Percentiles rank a stretch among this genome's conserved stretches.
These are phyloP conservation scores for Flaveria trinervia DNA, from an alignment of 129 eudicot genomes.

Conservation along the genomic window DNA sequence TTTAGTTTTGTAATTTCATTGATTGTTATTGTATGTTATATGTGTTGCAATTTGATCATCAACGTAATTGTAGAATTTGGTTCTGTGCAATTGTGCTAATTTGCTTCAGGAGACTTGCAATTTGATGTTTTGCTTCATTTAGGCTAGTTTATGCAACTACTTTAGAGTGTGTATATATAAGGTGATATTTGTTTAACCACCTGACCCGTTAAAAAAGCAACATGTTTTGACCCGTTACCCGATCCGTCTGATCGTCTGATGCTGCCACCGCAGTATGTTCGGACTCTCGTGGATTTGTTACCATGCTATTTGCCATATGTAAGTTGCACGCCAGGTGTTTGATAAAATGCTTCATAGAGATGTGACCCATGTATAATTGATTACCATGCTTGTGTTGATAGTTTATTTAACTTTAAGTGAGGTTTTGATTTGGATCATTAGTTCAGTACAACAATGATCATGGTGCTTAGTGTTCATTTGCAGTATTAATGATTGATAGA, in stretches of 20 bases:
- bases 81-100: too few relatives aligned
- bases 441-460: background rate
- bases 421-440: background rate
- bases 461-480: background rate
- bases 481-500: background rate
- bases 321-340: conserved; percentile 17
- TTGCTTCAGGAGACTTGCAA: too few relatives aligned
- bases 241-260: background rate
- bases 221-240: background rate
- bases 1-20: background rate
- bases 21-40: too few relatives aligned
- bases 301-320: background rate
- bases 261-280: background rate
- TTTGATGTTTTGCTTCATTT: too few relatives aligned
- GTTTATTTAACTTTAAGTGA: background rate
- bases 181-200: too few relatives aligned
- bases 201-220: too few relatives aligned
- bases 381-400: background rate
- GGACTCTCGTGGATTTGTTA: too few relatives aligned
- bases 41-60: background rate
- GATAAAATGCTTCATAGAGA: conserved; percentile 32
- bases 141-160: too few relatives aligned
- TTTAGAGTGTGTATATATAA: too few relatives aligned
- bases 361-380: background rate
- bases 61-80: too few relatives aligned